Percentiles rank a stretch among this genome's conserved stretches.
These are phyloP conservation scores for Podaxis sp. DNA, from an alignment of 768 basidiomycete genomes.

Conservation along the genomic window DNA sequence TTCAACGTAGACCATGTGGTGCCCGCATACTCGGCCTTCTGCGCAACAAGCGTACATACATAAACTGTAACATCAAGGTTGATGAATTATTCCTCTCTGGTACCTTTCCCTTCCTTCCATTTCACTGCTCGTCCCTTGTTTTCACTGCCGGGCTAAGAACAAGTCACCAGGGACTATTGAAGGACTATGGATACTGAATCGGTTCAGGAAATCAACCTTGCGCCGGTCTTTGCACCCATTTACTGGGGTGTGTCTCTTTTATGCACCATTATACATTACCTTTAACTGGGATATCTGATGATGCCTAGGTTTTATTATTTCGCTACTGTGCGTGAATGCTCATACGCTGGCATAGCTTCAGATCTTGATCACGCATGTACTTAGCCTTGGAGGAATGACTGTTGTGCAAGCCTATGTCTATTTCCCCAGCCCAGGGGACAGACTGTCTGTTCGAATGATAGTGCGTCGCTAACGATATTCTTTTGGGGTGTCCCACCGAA, in stretches of 20 bases:
- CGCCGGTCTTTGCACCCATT: constrained; percentile 28
- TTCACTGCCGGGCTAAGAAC: background rate
- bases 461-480: constrained; percentile 21
- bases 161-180: background rate
- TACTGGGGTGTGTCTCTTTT: constrained; percentile 29
- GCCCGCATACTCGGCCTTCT: background rate
- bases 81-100: background rate
- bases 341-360: background rate
- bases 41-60: background rate
- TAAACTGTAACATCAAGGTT: background rate
- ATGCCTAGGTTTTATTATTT: constrained; percentile 27
- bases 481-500: background rate
- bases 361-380: background rate
- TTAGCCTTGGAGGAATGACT: constrained; percentile 39
- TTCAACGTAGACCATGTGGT: background rate
- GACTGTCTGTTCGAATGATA: constrained; percentile 25
- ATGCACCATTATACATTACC: background rate
- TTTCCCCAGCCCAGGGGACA: constrained; percentile 32
- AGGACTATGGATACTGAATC: constrained; percentile 1
- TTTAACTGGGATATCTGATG: background rate
- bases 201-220: constrained; percentile 22
- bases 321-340: constrained; percentile 23
- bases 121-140: background rate
- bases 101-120: background rate
- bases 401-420: constrained; percentile 42